phyloP scores from a whole-genome alignment of 768 basidiomycete species.

The Crucibulum laeve region DNA sequence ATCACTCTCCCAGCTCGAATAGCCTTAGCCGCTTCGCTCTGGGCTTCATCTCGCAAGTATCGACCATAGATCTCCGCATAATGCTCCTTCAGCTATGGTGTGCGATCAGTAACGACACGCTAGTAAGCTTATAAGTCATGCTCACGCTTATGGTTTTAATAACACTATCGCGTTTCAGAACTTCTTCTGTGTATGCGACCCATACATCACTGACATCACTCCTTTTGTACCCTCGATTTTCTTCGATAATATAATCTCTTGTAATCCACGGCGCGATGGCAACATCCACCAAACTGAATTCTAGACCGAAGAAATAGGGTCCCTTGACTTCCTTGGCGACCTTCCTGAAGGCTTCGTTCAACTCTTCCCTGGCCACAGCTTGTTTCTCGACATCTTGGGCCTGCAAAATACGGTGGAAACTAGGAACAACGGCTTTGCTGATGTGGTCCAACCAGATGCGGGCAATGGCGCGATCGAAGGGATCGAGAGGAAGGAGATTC shows the following conservation, averaged over 20 bases:
- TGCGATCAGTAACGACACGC: background rate
- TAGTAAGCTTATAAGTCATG: background rate
- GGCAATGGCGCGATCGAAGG: constrained; percentile 43
- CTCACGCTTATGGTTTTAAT: constrained; percentile 38
- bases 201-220: constrained; percentile 38
- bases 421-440: constrained; percentile 47
- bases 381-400: constrained; percentile 28
- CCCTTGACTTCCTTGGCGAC: constrained; percentile 32
- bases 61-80: constrained; percentile 31
- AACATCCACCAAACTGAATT: constrained; percentile 50
- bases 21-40: constrained; percentile 50
- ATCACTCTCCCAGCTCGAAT: constrained; percentile 37
- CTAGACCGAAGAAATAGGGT: constrained; percentile 53
- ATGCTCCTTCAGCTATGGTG: background rate
- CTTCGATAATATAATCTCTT: constrained; percentile 41
- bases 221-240: constrained; percentile 44
- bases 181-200: constrained; percentile 35
- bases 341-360: constrained; percentile 22
- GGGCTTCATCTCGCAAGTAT: constrained; percentile 53
- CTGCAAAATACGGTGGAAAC: constrained; percentile 45
- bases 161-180: constrained; percentile 43
- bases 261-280: constrained; percentile 52
- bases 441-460: constrained; percentile 59
- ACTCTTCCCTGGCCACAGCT: constrained; percentile 20
- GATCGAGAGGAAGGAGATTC: constrained; percentile 46